Base-by-base conservation (phyloP, 441 rosid genomes). In the Aleurites moluccanus region DNA sequence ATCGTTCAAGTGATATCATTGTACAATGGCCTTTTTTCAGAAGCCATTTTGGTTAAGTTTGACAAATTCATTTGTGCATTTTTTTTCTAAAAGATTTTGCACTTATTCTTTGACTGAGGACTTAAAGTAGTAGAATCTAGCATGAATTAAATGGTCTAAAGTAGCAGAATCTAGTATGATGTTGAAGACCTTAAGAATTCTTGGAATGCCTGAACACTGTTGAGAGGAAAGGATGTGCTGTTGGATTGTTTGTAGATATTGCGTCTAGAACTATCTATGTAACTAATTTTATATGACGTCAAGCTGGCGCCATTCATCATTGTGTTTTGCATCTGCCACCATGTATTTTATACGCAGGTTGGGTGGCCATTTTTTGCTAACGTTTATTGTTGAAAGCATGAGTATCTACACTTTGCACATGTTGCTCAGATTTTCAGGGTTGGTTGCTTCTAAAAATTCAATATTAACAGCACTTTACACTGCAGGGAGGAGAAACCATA, bases 401-500 rank as follows among this genome's bases (percentile, higher is more conserved):
- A 25, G 3, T 2, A 64, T 65, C 14, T 21, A 40, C 30, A 2
- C 61, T 56, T 53, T 53, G 7, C 35, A 65, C 38, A n/a, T n/a
- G 14, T 61, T 33, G 4, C 7, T 30, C 27, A 38, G 21, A 35
- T 49, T 47, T 42, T 77, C 28, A 27, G 62, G 33, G 72, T 33
- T 64, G 20, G 33, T 13, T 49, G 52, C 73, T 70, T 73, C 23
- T 61, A 14, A 69, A 13, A 47, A 75, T 71, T 72, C 28, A 27
- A 45, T 10, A 61, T 30, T 72, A 66, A 30, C 60, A 40, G 47
- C 57, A 3, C 65, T 30, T 59, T 73, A 59, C 35, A n/a, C 79
- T 67, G 82, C 79, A 77, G 79, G 77, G 74, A 60, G 72, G 57
- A 66, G 69, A 64, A 62, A 70, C 53, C 11, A 7, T 28, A 61